Conservation (phyloP, 169 alveolate species). For the Plasmodium yoelii region DNA sequence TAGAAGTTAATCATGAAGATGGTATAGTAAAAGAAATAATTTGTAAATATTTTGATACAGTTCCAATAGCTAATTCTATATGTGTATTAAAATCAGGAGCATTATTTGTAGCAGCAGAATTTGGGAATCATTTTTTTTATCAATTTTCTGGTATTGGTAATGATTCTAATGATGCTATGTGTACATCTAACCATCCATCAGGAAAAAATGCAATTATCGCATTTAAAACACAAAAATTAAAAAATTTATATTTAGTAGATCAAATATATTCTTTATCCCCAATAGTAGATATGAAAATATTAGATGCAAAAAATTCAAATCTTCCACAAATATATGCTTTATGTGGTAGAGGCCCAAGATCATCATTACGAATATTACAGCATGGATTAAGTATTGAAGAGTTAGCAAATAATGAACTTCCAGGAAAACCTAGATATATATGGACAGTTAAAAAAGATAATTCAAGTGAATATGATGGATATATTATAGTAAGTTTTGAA, state of each 20-base stretch:
- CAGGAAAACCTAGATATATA: conserved; percentile 97
- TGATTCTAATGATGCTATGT: conserved; percentile 88
- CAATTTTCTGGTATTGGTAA: conserved; percentile 88
- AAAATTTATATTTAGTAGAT: conserved; percentile 91
- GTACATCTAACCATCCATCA: conserved; percentile 92
- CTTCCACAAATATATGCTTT: conserved; percentile 88
- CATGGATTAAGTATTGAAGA: conserved; percentile 97
- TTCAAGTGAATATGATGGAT: conserved; percentile 87
- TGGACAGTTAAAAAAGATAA: conserved; percentile 94
- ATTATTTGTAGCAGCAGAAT: conserved; percentile 97
- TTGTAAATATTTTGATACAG: conserved; percentile 97
- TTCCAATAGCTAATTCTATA: conserved; percentile 93
- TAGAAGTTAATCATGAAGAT: conserved; percentile 90
- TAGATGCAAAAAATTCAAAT: conserved; percentile 91
- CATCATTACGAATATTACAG: conserved; percentile 94
- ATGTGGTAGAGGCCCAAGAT: conserved; percentile 97
- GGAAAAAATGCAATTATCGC: conserved; percentile 90
- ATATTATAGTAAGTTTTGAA: conserved; percentile 95
- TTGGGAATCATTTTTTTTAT: conserved; percentile 94
- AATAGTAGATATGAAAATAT: conserved; percentile 95
- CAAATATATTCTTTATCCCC: conserved; percentile 95
- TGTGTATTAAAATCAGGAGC: conserved; percentile 96
- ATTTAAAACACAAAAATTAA: conserved; percentile 93
- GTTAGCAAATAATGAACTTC: conserved; percentile 95
- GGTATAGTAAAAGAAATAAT: conserved; percentile 90